Base-by-base conservation (phyloP, 192 early-diverging fungal species). In the Gigaspora rosea region DNA sequence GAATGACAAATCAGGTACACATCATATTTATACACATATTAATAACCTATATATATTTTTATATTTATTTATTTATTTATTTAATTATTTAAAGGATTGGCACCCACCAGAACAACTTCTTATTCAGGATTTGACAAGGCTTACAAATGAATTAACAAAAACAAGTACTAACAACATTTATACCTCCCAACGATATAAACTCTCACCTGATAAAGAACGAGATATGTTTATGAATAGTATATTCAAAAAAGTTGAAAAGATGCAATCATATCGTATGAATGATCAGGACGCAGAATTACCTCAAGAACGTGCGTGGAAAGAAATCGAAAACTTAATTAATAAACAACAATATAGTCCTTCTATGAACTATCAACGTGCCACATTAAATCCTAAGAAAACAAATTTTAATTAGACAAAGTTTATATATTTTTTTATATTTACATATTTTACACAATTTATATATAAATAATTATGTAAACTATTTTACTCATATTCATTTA, bases 251-350 rank as follows among this genome's bases (percentile, higher is more conserved):
- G 77, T 87, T 46, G 88, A 86, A 22, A 81, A 83, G 16, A 71
- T 86, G 12, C 75, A 80, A 52, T 63, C 54, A 4, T 78, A 84
- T 36, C 72, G 86, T 36, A 52, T 87, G 70, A 57, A 81, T n/a
- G 84, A 85, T 58, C 86, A 87, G 47, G 85, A 86, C 72, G 85
- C 85, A 3, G 51, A 80, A 10, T 74, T 78, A 2, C 80, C 89
- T 18, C 22, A 46, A 18, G 75, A 66, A 62, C 63, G 61, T 64
- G 59, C 61, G 9, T 75, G 15, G 9, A 27, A 36, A 15, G 75
- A 76, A 67, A 50, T 67, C 3, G 75, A 76, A 66, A 18, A 51
- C 11, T 36, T 76, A 16, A 8, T 76, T 15, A 6, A 4, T 35
- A 76, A 76, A 67, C 32, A 64, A 46, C 11, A 32, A n/a, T 54